phyloP scores from a whole-genome alignment of 1,139 yeast genomes.

The Magnusiomyces clavatus region DNA sequence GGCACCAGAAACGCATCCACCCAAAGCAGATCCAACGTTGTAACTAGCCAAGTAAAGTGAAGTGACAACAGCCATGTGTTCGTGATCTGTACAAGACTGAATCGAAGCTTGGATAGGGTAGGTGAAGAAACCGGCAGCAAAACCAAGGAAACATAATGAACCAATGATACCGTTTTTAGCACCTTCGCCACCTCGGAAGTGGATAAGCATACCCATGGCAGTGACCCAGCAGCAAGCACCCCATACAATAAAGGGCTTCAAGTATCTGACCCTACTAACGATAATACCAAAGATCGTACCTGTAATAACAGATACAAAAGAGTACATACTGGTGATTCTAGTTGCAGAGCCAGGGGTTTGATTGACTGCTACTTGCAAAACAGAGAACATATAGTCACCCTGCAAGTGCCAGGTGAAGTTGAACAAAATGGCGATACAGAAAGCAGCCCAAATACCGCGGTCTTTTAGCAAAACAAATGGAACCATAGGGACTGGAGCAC shows the following conservation, averaged over 20 bases:
- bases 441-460: constrained; percentile 63
- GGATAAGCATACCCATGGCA: constrained; percentile 50
- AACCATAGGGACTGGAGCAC: constrained; percentile 48
- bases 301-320: constrained; percentile 57
- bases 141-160: constrained; percentile 56
- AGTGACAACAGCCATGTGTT: constrained; percentile 41
- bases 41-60: constrained; percentile 38
- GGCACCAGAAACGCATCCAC: constrained; percentile 42
- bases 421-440: constrained; percentile 45
- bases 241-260: constrained; percentile 52
- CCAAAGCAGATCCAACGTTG: constrained; percentile 40
- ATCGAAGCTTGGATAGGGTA: constrained; percentile 63
- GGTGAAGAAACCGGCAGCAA: constrained; percentile 67
- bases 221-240: constrained; percentile 52
- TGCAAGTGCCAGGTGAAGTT: constrained; percentile 62
- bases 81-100: constrained; percentile 51
- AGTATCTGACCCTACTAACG: constrained; percentile 43
- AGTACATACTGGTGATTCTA: constrained; percentile 53
- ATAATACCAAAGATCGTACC: constrained; percentile 54
- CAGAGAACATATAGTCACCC: constrained; percentile 58
- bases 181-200: constrained; percentile 47
- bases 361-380: constrained; percentile 53
- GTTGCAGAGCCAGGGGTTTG: constrained; percentile 54
- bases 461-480: constrained; percentile 53
- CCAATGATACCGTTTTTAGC: constrained; percentile 56